Conservation (phyloP, 2,329 filamentous ascomycete species). For the Fusarium xyrophilum region DNA sequence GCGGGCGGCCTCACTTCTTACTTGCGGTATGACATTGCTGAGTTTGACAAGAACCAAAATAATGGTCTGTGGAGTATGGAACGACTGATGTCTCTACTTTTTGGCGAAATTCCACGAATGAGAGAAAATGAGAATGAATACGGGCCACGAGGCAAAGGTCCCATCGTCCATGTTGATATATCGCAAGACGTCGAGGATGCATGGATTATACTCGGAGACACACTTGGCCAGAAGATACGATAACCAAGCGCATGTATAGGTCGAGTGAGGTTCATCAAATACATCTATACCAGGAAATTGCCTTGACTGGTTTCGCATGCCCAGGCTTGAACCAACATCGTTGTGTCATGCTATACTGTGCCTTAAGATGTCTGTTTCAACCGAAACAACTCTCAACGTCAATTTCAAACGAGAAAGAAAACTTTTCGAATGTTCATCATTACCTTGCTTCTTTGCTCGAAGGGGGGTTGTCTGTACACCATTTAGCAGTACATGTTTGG, state of each 20-base stretch:
- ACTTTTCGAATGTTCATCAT: neutral
- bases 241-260: neutral
- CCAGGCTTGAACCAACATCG: neutral
- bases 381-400: neutral
- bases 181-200: constrained; percentile 13
- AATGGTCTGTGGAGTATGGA: constrained; percentile 28
- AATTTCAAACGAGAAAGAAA: neutral
- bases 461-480: neutral
- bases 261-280: neutral
- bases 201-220: constrained; percentile 13
- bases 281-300: neutral
- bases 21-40: constrained; percentile 5
- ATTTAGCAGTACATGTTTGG: neutral
- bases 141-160: constrained; percentile 30
- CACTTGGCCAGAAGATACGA: constrained; percentile 5
- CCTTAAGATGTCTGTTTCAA: neutral
- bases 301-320: neutral
- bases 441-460: neutral
- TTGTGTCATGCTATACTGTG: neutral
- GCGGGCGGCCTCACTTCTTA: neutral
- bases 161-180: constrained; percentile 30
- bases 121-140: constrained; percentile 32
- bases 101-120: constrained; percentile 36
- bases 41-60: neutral
- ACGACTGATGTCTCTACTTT: constrained; percentile 28